Conservation (phyloP, 2,329 filamentous ascomycete species). For the Juglanconis oblonga region DNA sequence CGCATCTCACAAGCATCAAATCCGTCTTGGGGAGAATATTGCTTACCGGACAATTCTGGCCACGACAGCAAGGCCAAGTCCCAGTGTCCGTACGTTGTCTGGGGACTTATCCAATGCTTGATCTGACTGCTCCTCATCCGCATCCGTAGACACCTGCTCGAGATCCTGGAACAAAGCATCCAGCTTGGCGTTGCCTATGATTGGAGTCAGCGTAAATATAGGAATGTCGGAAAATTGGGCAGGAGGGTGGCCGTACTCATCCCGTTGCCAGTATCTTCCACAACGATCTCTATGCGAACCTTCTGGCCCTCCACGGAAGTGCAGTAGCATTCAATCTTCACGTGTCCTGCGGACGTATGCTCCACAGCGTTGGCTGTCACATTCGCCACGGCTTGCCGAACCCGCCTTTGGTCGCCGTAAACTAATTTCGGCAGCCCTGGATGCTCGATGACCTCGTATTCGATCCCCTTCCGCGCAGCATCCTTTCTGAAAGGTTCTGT, state of each 20-base stretch:
- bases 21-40: not conserved
- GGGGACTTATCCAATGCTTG: slow-evolving; percentile 28
- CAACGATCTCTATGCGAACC: slow-evolving; percentile 69
- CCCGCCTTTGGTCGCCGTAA: slow-evolving; percentile 72
- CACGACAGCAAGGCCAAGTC: slow-evolving; percentile 84
- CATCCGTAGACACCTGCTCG: slow-evolving; percentile 54
- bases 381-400: slow-evolving; percentile 82
- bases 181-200: slow-evolving; percentile 24
- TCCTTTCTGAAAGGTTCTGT: slow-evolving; percentile 72
- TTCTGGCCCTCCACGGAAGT: slow-evolving; percentile 49
- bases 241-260: slow-evolving; percentile 51
- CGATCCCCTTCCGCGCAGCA: slow-evolving; percentile 70
- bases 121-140: slow-evolving; percentile 23
- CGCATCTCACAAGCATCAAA: not conserved
- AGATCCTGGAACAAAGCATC: slow-evolving; percentile 58
- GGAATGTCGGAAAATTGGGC: not conserved
- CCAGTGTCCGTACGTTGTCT: slow-evolving; percentile 51
- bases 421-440: slow-evolving; percentile 68
- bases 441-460: slow-evolving; percentile 65
- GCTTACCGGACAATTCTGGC: slow-evolving; percentile 66
- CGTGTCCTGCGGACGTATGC: slow-evolving; percentile 64
- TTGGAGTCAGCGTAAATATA: not conserved
- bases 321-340: slow-evolving; percentile 69
- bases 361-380: slow-evolving; percentile 82
- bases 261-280: slow-evolving; percentile 72